Conservation (phyloP, 768 basidiomycete genomes). For the Tulasnella sp. region DNA sequence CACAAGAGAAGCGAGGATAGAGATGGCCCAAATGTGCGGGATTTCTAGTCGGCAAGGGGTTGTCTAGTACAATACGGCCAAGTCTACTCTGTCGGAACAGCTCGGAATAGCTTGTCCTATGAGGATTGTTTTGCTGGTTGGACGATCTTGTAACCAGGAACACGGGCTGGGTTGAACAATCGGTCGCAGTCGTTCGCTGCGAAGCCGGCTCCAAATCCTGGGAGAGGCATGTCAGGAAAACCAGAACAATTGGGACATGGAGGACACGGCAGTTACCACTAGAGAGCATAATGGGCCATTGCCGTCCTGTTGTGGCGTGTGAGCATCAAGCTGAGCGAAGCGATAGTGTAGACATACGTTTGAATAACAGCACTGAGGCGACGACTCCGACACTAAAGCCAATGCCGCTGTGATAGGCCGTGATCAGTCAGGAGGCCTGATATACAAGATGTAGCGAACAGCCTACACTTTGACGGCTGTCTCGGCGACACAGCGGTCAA, state of each 20-base stretch:
- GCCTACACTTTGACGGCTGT: slow-evolving; percentile 74
- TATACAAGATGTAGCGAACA: background rate
- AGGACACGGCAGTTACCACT: slow-evolving; percentile 28
- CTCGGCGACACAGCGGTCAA: slow-evolving; percentile 45
- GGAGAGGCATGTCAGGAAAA: background rate
- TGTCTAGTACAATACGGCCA: too few species aligned
- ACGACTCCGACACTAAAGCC: slow-evolving; percentile 84
- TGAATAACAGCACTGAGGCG: slow-evolving; percentile 81
- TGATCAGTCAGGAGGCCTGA: slow-evolving; percentile 10
- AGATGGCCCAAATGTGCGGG: background rate
- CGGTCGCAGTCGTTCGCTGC: slow-evolving; percentile 90
- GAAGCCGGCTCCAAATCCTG: slow-evolving; percentile 71
- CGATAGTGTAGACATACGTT: slow-evolving; percentile 42
- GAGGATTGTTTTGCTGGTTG: slow-evolving; percentile 21
- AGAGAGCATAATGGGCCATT: slow-evolving; percentile 79
- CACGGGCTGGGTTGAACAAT: slow-evolving; percentile 80
- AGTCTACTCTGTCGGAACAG: too few species aligned
- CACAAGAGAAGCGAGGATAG: background rate
- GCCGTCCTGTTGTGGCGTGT: slow-evolving; percentile 49
- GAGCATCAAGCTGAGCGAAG: background rate
- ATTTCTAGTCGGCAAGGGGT: too few species aligned
- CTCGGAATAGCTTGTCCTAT: too few species aligned
- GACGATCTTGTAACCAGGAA: slow-evolving; percentile 71
- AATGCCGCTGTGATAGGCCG: slow-evolving; percentile 48
- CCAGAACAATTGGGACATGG: background rate